Conservation (phyloP, 345 rosid genomes). For the Syzygium jambos region DNA sequence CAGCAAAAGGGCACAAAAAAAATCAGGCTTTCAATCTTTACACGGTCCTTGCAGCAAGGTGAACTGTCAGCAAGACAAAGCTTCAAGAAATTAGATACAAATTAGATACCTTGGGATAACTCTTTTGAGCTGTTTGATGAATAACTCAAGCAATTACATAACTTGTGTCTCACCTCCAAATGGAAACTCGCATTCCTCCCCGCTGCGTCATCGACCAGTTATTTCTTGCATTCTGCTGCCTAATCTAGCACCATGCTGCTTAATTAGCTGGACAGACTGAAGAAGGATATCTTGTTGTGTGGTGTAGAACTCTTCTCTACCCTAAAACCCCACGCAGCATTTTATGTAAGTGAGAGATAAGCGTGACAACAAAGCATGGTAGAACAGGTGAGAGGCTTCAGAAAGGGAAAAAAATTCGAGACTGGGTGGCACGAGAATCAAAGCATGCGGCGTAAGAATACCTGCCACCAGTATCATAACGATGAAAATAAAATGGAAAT, state of each 20-base stretch:
- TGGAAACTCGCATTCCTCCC: neutral
- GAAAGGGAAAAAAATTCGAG: neutral
- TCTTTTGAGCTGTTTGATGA: neutral
- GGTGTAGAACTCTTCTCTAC: constrained; percentile 57
- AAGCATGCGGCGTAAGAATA: neutral
- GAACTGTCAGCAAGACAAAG: neutral
- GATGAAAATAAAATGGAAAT: neutral
- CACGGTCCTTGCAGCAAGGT: neutral
- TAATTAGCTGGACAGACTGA: constrained; percentile 53
- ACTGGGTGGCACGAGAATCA: neutral
- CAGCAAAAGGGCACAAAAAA: neutral
- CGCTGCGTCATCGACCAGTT: neutral
- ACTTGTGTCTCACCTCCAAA: constrained; percentile 14
- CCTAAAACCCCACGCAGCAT: constrained; percentile 17
- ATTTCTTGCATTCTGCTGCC: constrained; percentile 27
- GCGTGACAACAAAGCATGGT: neutral
- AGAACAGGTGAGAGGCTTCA: neutral
- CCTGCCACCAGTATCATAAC: neutral
- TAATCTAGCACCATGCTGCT: constrained; percentile 59
- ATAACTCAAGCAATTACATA: neutral
- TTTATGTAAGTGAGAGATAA: neutral
- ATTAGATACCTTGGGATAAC: neutral
- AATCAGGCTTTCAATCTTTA: neutral
- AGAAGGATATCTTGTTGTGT: constrained; percentile 69
- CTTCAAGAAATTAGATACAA: neutral